Base-by-base conservation (phyloP, 305 asterid genomes). In the Fraxinus sp. region DNA sequence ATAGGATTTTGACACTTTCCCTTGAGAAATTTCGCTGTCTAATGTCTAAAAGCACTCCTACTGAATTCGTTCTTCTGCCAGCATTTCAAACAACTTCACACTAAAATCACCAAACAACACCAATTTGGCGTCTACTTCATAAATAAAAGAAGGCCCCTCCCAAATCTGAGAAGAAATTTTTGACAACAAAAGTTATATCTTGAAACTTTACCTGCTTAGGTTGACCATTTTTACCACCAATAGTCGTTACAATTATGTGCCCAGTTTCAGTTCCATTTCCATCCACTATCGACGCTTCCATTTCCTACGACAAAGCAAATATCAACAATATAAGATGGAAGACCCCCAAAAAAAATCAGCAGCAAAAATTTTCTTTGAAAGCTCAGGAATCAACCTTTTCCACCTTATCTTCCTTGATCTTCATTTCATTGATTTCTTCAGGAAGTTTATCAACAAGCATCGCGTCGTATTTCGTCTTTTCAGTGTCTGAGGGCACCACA, bases 211-310 rank as follows among this genome's bases (percentile, higher is more conserved):
- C 98, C 98, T 94, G 95, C 90, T 93, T 94, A 68, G 97, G 97
- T 82, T 91, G 97, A 62, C 93, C 95, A 88, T 94, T 93, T 90
- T 89, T 93, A 35, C 97, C 97, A 75, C 97, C 98, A 83, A 94
- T 93, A 68, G 97, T 93, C 9, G 98, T 94, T 78, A 91, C 97
- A 85, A 94, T 94, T 49, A 93, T 91, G 88, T 91, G 98, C n/a
- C 98, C 97, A 2, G 95, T 91, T 89, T 91, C 97, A 62, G 97
- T 93, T 79, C 98, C 98, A 83, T 93, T 93, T 80, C 97, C 98
- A 87, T 93, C 97, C 39, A 94, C 97, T 72, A 91, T 89, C 6
- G 95, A 93, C 3, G 97, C 91, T 80, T 94, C 98, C 91, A 91
- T 89, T 85, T 94, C 98, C 98, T 94, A 87, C 81, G 83, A 78